phyloP scores from a whole-genome alignment of 2,329 filamentous ascomycete genomes.

The Davidsoniella virescens region DNA sequence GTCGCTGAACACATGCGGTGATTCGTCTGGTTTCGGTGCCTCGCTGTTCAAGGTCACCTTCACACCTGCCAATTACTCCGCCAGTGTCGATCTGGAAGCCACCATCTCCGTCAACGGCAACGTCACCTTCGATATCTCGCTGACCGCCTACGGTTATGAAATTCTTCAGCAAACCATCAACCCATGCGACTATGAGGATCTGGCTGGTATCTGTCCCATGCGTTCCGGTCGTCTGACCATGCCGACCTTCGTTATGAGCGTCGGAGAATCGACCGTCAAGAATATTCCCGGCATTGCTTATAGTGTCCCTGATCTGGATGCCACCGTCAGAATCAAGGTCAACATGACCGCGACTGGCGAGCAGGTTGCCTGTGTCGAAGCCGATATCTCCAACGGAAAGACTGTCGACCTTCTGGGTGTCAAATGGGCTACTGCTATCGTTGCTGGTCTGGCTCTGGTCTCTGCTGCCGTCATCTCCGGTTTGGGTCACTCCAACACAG shows the following conservation, averaged over 20 bases:
- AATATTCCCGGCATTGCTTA: constrained; percentile 73
- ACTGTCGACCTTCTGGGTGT: constrained; percentile 80
- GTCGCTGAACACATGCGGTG: constrained; percentile 72
- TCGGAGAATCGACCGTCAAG: constrained; percentile 39
- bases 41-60: constrained; percentile 76
- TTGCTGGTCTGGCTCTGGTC: constrained; percentile 67
- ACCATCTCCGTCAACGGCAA: constrained; percentile 70
- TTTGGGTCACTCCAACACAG: constrained; percentile 81
- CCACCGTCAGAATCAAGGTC: constrained; percentile 66
- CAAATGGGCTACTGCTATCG: constrained; percentile 76
- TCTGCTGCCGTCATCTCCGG: constrained; percentile 81
- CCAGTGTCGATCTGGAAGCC: constrained; percentile 60
- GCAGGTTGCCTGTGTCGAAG: constrained; percentile 73
- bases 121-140: constrained; percentile 58
- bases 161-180: constrained; percentile 52
- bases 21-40: constrained; percentile 71
- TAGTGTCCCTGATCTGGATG: constrained; percentile 79
- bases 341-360: constrained; percentile 46
- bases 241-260: constrained; percentile 45
- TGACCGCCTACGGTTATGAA: constrained; percentile 70
- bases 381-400: constrained; percentile 75
- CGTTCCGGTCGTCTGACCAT: constrained; percentile 57
- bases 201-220: constrained; percentile 80
- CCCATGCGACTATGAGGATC: constrained; percentile 49
- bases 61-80: constrained; percentile 56